phyloP scores from a whole-genome alignment of 306 rosid genomes.

The Quercus aquifolioides region DNA sequence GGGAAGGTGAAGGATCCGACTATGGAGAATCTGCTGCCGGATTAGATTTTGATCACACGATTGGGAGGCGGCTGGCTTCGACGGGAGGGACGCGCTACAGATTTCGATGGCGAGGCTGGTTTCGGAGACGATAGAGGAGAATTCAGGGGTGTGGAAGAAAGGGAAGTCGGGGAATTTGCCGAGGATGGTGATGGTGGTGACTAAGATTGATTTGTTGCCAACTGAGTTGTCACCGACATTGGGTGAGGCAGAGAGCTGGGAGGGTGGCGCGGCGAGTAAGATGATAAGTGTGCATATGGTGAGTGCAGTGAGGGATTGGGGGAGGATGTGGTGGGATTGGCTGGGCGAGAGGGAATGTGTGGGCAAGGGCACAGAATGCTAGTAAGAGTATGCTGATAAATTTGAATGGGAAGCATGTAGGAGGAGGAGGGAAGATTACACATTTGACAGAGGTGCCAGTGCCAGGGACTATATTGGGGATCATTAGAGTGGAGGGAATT shows the following conservation, averaged over 20 bases:
- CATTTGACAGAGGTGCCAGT: slow-evolving; percentile 64
- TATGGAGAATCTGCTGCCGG: slow-evolving; percentile 78
- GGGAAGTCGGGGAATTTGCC: slow-evolving; percentile 93
- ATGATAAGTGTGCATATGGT: slow-evolving; percentile 90
- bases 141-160: slow-evolving; percentile 62
- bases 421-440: slow-evolving; percentile 52
- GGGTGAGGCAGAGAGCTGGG: slow-evolving; percentile 92
- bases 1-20: slow-evolving; percentile 84
- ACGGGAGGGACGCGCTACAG: slow-evolving; percentile 58
- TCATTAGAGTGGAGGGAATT: slow-evolving; percentile 88
- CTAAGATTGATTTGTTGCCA: slow-evolving; percentile 36
- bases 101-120: slow-evolving; percentile 76
- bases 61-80: slow-evolving; percentile 70
- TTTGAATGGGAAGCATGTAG: slow-evolving; percentile 57
- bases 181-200: slow-evolving; percentile 70
- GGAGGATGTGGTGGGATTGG: slow-evolving; percentile 58
- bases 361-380: slow-evolving; percentile 94
- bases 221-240: slow-evolving; percentile 9
- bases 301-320: slow-evolving; percentile 80
- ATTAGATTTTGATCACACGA: slow-evolving; percentile 80
- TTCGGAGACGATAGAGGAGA: slow-evolving; percentile 65
- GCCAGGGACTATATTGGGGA: slow-evolving; percentile 94
- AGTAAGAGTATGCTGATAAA: slow-evolving; percentile 88
- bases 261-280: slow-evolving; percentile 64
- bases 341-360: slow-evolving; percentile 81